Conservation (phyloP, 306 rosid genomes). For the Phaseolus lunatus region DNA sequence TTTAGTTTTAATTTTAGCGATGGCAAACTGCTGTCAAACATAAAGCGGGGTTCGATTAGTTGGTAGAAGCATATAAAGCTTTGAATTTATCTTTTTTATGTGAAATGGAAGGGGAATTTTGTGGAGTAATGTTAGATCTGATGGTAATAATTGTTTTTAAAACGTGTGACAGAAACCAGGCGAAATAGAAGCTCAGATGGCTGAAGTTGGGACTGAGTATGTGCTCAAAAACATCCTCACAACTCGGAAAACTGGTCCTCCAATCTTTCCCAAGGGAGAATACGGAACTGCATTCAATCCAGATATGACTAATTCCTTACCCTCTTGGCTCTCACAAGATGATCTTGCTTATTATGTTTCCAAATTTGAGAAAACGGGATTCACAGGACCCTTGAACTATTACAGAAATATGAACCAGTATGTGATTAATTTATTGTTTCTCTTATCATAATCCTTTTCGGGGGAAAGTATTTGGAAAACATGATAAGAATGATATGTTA, state of each 20-base stretch:
- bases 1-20: too few species aligned
- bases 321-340: conserved; percentile 57
- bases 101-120: too few species aligned
- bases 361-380: conserved; percentile 52
- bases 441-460: neutral
- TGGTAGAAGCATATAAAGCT: too few species aligned
- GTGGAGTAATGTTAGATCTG: too few species aligned
- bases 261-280: conserved; percentile 45
- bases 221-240: conserved; percentile 45
- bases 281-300: conserved; percentile 40
- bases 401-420: conserved; percentile 49
- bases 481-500: too few species aligned
- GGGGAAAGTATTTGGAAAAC: too few species aligned
- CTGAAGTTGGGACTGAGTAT: conserved; percentile 29
- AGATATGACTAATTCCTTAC: conserved; percentile 14
- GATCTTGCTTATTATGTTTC: conserved; percentile 54
- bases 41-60: too few species aligned
- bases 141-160: neutral
- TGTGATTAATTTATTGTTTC: too few species aligned
- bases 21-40: too few species aligned
- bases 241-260: conserved; percentile 41
- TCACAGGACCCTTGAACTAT: conserved; percentile 59
- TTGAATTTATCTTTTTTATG: too few species aligned
- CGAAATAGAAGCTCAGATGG: conserved; percentile 42
- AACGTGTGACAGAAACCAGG: conserved; percentile 26